A percentile compares a stretch with the other conserved stretches of the same genome.
Conservation (phyloP, 2,329 filamentous ascomycete species). For the Dryadomyces quercus-mongolicae region DNA sequence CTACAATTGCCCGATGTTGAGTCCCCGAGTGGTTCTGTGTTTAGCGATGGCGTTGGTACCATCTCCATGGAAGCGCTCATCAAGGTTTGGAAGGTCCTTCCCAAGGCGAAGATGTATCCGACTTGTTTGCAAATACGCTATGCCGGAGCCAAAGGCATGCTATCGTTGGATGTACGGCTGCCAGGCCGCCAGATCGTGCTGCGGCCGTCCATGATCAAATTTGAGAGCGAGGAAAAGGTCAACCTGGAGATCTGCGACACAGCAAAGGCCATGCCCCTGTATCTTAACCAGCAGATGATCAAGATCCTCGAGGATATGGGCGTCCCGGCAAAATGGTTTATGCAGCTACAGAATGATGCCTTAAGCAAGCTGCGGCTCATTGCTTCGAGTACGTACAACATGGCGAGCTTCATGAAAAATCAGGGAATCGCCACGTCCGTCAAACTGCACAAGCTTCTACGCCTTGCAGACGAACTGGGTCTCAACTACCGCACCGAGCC, state of each 20-base stretch:
- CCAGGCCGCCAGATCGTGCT: slow-evolving; percentile 46
- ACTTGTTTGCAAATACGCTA: slow-evolving; percentile 66
- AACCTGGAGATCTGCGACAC: slow-evolving; percentile 63
- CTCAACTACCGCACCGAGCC: slow-evolving; percentile 55
- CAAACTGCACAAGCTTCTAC: slow-evolving; percentile 49
- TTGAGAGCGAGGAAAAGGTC: slow-evolving; percentile 38
- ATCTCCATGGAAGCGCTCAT: slow-evolving; percentile 50
- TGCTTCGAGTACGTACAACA: slow-evolving; percentile 45
- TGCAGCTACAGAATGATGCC: slow-evolving; percentile 50
- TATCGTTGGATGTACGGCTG: slow-evolving; percentile 54
- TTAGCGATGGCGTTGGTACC: slow-evolving; percentile 71
- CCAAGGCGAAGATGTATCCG: slow-evolving; percentile 33
- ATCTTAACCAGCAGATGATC: slow-evolving; percentile 69
- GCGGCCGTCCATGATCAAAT: slow-evolving; percentile 71
- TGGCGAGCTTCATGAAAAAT: slow-evolving; percentile 51
- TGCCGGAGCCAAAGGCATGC: slow-evolving; percentile 66
- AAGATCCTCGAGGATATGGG: slow-evolving; percentile 77
- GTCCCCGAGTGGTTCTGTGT: slow-evolving; percentile 40
- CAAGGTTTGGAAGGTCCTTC: slow-evolving; percentile 45
- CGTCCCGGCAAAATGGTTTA: slow-evolving; percentile 45
- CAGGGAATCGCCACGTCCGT: slow-evolving; percentile 50
- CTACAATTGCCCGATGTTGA: slow-evolving; percentile 37
- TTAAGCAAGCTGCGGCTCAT: slow-evolving; percentile 47
- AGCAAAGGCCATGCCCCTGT: slow-evolving; percentile 53
- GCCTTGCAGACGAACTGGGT: slow-evolving; percentile 40